Conservation (phyloP, 139 green algal genomes). For the Haematococcus lacustris region DNA sequence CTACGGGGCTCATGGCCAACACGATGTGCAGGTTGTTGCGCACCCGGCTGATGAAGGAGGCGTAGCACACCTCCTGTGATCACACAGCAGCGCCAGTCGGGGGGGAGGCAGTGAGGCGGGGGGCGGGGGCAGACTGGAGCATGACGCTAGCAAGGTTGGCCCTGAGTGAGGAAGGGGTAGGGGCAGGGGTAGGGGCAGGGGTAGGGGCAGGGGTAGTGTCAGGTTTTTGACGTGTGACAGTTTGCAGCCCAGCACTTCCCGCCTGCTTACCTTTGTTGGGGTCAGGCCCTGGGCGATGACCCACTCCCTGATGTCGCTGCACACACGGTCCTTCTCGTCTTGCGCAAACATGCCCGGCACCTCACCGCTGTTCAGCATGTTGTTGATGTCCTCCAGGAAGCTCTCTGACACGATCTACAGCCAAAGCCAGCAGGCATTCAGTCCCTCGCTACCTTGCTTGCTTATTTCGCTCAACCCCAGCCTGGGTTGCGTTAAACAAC, state of each 20-base stretch:
- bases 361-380: constrained; percentile 80
- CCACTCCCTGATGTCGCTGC: constrained; percentile 61
- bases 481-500: no score
- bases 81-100: no score
- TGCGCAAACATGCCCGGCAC: constrained; percentile 36
- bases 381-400: constrained; percentile 84
- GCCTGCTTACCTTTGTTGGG: constrained; percentile 21
- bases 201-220: background rate
- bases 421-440: background rate
- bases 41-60: constrained; percentile 66
- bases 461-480: no score
- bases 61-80: constrained; percentile 61
- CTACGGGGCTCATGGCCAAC: constrained; percentile 72
- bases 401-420: constrained; percentile 55
- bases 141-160: no score
- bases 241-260: no score
- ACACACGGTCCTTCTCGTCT: constrained; percentile 72
- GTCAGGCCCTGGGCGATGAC: constrained; percentile 35
- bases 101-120: no score
- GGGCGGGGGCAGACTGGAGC: no score
- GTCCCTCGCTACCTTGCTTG: no score
- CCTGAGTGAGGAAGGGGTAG: no score
- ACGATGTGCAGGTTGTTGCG: constrained; percentile 78
- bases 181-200: background rate
- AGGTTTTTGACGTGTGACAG: no score